Conservation (phyloP, 306 rosid species). For the Hippophae rhamnoides region DNA sequence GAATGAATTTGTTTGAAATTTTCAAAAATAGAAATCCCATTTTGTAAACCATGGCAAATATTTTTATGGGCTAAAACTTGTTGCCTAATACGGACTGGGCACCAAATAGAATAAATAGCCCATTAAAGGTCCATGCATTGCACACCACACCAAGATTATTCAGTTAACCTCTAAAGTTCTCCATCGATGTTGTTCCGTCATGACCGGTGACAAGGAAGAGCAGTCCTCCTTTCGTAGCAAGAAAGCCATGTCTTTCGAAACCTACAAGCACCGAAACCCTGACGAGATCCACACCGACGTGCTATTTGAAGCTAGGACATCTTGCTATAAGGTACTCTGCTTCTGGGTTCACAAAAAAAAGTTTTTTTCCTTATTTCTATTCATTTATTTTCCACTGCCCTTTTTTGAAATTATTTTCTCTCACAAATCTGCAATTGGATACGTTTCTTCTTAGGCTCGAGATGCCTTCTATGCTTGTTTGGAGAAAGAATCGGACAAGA, state of each 20-base stretch:
- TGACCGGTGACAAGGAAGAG: background rate
- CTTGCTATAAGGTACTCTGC: conserved; percentile 64
- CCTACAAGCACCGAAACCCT: conserved; percentile 35
- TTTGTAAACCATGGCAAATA: no score
- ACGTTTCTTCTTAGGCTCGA: conserved; percentile 14
- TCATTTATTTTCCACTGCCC: background rate
- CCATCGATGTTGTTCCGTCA: no score
- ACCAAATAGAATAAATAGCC: no score
- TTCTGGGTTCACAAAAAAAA: background rate
- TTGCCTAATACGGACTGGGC: no score
- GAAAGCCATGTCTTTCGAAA: conserved; percentile 49
- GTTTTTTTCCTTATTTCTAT: background rate
- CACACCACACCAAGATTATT: no score
- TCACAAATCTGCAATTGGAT: background rate
- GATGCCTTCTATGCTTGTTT: conserved; percentile 80
- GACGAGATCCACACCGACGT: conserved; percentile 58
- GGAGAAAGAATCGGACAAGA: conserved; percentile 59
- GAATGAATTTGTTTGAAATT: no score
- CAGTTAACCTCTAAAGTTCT: background rate
- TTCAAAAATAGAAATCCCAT: no score
- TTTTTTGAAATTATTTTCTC: background rate
- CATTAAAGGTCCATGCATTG: no score
- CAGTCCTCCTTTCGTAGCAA: background rate
- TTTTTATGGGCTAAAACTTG: no score
- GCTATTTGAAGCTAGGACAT: conserved; percentile 55